Percentiles rank a stretch among this genome's conserved stretches.
Conservation (phyloP, 2,329 filamentous ascomycete genomes). For the Huntiella omanensis region DNA sequence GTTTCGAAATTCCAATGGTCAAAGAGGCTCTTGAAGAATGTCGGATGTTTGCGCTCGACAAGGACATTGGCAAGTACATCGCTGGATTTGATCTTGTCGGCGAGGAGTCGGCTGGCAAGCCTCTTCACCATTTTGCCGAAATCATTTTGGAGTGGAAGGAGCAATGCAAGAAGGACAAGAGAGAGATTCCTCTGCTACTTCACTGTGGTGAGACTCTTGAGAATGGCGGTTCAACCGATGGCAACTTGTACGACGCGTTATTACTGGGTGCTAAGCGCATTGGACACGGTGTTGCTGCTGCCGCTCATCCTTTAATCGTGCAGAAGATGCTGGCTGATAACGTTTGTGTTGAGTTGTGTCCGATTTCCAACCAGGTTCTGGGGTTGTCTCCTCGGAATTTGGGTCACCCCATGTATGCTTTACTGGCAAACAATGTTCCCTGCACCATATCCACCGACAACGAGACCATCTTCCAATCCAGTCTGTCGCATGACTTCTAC, state of each 20-base stretch:
- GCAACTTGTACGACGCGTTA: slow-evolving; percentile 51
- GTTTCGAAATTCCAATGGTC: slow-evolving; percentile 31
- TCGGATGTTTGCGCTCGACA: slow-evolving; percentile 36
- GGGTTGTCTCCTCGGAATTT: slow-evolving; percentile 46
- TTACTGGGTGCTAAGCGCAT: slow-evolving; percentile 49
- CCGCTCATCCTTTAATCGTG: slow-evolving; percentile 48
- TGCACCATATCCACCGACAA: slow-evolving; percentile 63
- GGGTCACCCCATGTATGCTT: slow-evolving; percentile 46
- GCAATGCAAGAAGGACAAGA: slow-evolving; percentile 24
- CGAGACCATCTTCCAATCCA: slow-evolving; percentile 53
- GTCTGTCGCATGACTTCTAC: slow-evolving; percentile 59
- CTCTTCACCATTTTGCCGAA: slow-evolving; percentile 34
- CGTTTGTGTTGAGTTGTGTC: slow-evolving; percentile 58
- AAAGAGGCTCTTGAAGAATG: slow-evolving; percentile 39
- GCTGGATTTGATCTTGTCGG: slow-evolving; percentile 55
- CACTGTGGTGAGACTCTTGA: slow-evolving; percentile 62
- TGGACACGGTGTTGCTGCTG: slow-evolving; percentile 53
- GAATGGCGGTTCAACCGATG: slow-evolving; percentile 42
- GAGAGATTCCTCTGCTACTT: slow-evolving; percentile 49
- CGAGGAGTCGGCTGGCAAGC: slow-evolving; percentile 42
- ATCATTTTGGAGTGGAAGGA: slow-evolving; percentile 38
- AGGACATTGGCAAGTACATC: slow-evolving; percentile 31
- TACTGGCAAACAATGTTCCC: slow-evolving; percentile 53
- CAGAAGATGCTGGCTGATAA: slow-evolving; percentile 41
- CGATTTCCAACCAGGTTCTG: slow-evolving; percentile 59